Evolutionary conservation across 2,329 filamentous ascomycete species (phyloP), one percentile per base, ranked within the genome.

Genomic region (Fusarium tupiense): DNA sequence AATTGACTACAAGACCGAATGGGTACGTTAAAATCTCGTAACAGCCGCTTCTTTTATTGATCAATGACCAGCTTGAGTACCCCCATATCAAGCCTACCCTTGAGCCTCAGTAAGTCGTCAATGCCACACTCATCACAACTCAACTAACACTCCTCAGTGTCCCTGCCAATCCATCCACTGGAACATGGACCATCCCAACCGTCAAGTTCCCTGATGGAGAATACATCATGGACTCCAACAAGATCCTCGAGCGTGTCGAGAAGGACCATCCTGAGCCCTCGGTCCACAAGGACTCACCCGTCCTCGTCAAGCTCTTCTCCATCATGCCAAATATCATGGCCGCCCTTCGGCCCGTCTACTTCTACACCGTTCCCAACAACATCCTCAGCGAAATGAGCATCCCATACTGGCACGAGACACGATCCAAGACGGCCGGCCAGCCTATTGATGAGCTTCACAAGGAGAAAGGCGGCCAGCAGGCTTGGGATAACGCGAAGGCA

Each of bases 1-100:
- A 3, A 80, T 94, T 20, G 86, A 90, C 52, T 94, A 94, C 83
- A 86, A 87, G 78, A 94, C 91, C 0, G 85, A 91, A 85, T 94
- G 91, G 91, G 82, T 85, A 75, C 72, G 47, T 8, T 5, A 26
- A 9, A 12, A 26, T 1, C n/a, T 13, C 13, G 8, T 11, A 9
- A 4, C 8, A 12, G n/a, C 33, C n/a, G 33, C 13, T 22, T 37
- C 13, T 6, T 13, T 16, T 64, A 4, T 52, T 77, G 12, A 70
- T 19, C 8, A 47, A 37, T 31, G 9, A 3, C 11, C 11, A 87
- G 85, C 60, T 91, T 22, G 91, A 93, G 77, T 93, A 92, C 73
- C 91, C 91, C 2, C 88, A 93, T 41, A 85, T 94, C 68, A 87
- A 84, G 64, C 81, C 88, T 4, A 87, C 81, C 6, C 83, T 93